Conservation (phyloP, 2,329 filamentous ascomycete genomes). For the Mycogone perniciosa region DNA sequence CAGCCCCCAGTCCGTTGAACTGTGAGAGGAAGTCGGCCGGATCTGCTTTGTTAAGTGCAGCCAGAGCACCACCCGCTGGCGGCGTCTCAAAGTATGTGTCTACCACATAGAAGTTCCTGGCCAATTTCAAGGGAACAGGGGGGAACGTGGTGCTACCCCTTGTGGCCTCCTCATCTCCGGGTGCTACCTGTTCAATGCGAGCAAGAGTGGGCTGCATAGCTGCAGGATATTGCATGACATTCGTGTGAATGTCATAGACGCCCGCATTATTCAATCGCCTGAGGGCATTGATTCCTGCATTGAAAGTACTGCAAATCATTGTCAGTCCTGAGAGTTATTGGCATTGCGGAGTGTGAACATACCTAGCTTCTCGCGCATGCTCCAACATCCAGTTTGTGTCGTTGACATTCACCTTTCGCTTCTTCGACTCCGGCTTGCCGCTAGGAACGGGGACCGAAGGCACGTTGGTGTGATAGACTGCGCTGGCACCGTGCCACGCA, state of each 20-base stretch:
- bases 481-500: slow-evolving; percentile 94
- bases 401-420: slow-evolving; percentile 79
- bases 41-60: slow-evolving; percentile 38
- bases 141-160: slow-evolving; percentile 36
- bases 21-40: slow-evolving; percentile 43
- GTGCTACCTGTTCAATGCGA: slow-evolving; percentile 66
- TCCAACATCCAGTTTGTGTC: slow-evolving; percentile 96
- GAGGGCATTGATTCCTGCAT: slow-evolving; percentile 62
- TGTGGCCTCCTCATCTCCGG: slow-evolving; percentile 29
- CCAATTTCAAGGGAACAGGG: slow-evolving; percentile 41
- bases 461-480: slow-evolving; percentile 81
- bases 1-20: slow-evolving; percentile 56
- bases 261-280: slow-evolving; percentile 66
- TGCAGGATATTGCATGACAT: slow-evolving; percentile 78
- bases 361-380: slow-evolving; percentile 88
- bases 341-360: slow-evolving; percentile 20
- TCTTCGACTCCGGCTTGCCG: slow-evolving; percentile 75
- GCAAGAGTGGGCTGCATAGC: slow-evolving; percentile 86
- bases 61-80: slow-evolving; percentile 38
- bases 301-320: slow-evolving; percentile 64
- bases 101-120: slow-evolving; percentile 51
- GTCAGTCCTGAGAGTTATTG: slow-evolving; percentile 5
- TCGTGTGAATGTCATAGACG: slow-evolving; percentile 91
- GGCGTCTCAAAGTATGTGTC: slow-evolving; percentile 50
- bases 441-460: slow-evolving; percentile 69